Evolutionary conservation across 192 early-diverging fungal species (phyloP), one percentile per base, ranked within the genome.

Genomic region (Linnemannia exigua): DNA sequence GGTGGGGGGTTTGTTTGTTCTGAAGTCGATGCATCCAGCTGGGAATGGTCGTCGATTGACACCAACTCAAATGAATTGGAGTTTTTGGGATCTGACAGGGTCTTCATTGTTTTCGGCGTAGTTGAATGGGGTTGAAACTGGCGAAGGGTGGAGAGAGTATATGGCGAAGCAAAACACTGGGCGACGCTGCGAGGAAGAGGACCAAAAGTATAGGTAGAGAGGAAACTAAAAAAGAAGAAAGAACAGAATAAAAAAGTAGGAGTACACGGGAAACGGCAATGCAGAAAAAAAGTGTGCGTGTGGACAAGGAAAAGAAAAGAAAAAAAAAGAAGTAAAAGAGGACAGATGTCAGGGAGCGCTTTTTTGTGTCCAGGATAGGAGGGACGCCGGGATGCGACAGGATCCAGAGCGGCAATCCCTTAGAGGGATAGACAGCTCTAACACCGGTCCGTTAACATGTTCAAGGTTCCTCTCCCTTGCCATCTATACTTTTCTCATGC

Each of bases 31-130:
- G 81, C 15, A 28, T 33, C 41, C 33, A 22, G n/a, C 20, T 61
- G 48, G 73, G 36, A 38, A 14, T 68, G 46, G 35, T 75, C 76
- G 35, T 79, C 82, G 44, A 84, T 79, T 28, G 67, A 68, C 19
- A 84, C 76, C 11, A 84, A 16, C 54, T 84, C 76, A 33, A 84
- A 84, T 1, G 82, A 84, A 66, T 50, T 70, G 28, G 82, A 79
- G 38, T 84, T 48, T 71, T 79, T 79, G 70, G 76, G 3, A 25
- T 77, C 41, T 9, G 74, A 19, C 41, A 67, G 36, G 20, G 68
- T 1, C 38, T 74, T 76, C 80, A 75, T 81, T 19, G 22, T 25
- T 48, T 25, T 66, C 58, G 28, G 0, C 9, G 61, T 47, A n/a
- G 61, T 61, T 36, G 22, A 1, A 35, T 17, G 2, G 20, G 8